Conservation (phyloP, 805 yeast species). For the Brettanomyces bruxellensis region DNA sequence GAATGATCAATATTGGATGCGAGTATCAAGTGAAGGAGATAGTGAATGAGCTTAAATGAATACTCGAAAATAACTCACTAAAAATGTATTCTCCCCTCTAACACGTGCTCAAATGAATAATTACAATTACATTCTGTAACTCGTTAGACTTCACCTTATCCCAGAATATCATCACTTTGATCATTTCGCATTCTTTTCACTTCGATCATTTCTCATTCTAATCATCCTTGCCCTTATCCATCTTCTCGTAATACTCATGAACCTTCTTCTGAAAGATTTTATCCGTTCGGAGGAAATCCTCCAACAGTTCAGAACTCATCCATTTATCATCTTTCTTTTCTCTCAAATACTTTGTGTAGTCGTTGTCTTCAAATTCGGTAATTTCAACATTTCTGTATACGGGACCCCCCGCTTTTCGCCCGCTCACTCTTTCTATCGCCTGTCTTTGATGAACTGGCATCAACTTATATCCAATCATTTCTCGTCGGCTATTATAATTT, state of each 20-base stretch:
- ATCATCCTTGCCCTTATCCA: background rate
- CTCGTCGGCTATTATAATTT: slow-evolving; percentile 12
- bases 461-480: slow-evolving; percentile 21
- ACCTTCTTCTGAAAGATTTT: slow-evolving; percentile 19
- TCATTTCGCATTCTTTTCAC: too few species aligned
- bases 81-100: too few species aligned
- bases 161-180: too few species aligned
- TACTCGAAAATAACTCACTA: too few species aligned
- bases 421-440: background rate
- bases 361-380: slow-evolving; percentile 29
- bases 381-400: slow-evolving; percentile 28
- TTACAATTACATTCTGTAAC: too few species aligned
- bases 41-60: too few species aligned
- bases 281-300: slow-evolving; percentile 25
- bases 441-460: slow-evolving; percentile 14
- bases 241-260: slow-evolving; percentile 18
- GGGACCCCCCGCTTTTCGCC: slow-evolving; percentile 2
- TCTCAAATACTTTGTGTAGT: slow-evolving; percentile 8
- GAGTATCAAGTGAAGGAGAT: too few species aligned
- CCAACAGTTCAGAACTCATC: slow-evolving; percentile 10
- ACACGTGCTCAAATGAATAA: too few species aligned
- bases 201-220: too few species aligned
- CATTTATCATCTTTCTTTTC: slow-evolving; percentile 1
- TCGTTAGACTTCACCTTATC: too few species aligned
- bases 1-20: too few species aligned